A percentile compares a stretch with the other conserved stretches of the same genome.
These are phyloP conservation scores for Beauveria brongniartii DNA, from an alignment of 2,329 filamentous ascomycete species.

Conservation along the genomic window DNA sequence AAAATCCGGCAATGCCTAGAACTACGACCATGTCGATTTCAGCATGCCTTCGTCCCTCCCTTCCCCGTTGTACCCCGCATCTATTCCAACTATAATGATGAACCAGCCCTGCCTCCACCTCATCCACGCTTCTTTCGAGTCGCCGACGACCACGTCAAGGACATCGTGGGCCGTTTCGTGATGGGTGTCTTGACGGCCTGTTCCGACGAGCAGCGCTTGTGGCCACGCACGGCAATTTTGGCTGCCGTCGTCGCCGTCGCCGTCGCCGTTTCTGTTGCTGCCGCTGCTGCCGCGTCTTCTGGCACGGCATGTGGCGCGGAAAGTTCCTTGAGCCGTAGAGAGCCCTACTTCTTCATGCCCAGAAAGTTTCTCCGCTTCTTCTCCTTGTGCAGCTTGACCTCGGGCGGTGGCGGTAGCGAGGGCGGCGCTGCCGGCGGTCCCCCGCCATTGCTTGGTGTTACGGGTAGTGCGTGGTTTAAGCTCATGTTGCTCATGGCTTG, in stretches of 20 bases:
- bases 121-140: not conserved
- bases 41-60: too few species aligned
- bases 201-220: not conserved
- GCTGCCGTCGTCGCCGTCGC: not conserved
- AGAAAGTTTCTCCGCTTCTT: slow-evolving; percentile 55
- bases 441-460: slow-evolving; percentile 15
- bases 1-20: too few species aligned
- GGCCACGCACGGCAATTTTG: not conserved
- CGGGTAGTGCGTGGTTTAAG: slow-evolving; percentile 24
- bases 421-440: slow-evolving; percentile 17
- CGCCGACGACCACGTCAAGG: not conserved
- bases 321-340: slow-evolving; percentile 14
- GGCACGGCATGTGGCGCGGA: not conserved
- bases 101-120: not conserved
- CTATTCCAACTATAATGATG: not conserved
- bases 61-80: too few species aligned
- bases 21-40: too few species aligned
- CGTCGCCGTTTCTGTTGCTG: not conserved
- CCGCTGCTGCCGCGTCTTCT: not conserved
- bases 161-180: not conserved
- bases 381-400: slow-evolving; percentile 43
- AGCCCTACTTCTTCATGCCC: slow-evolving; percentile 49
- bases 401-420: slow-evolving; percentile 18
- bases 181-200: not conserved
- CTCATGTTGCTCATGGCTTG: slow-evolving; percentile 49